Percentiles rank a stretch among this genome's conserved stretches.
Conservation (phyloP, 352 stramenopile species). For the Globisporangium radiosum region DNA sequence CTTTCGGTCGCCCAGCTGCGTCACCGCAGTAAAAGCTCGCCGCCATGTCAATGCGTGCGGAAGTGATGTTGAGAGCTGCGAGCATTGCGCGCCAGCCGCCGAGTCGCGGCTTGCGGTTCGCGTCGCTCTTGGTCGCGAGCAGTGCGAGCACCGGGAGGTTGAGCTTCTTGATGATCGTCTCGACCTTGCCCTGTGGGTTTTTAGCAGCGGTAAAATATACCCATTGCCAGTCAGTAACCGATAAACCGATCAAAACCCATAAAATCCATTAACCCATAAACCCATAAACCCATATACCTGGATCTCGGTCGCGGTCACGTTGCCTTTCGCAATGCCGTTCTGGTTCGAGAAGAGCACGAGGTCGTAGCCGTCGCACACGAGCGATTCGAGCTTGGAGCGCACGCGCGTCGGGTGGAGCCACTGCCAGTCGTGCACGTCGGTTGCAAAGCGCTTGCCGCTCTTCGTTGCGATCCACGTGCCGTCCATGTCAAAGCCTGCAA, state of each 20-base stretch:
- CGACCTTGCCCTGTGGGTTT: constrained; percentile 44
- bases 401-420: constrained; percentile 61
- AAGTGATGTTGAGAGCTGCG: constrained; percentile 18
- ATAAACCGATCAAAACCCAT: background rate
- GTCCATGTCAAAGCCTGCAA: constrained; percentile 81
- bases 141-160: constrained; percentile 64
- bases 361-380: constrained; percentile 39
- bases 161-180: constrained; percentile 53
- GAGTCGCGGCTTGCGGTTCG: constrained; percentile 72
- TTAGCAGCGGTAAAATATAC: background rate
- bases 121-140: constrained; percentile 63
- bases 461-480: constrained; percentile 80
- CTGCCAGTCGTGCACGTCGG: constrained; percentile 67
- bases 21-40: constrained; percentile 81
- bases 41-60: constrained; percentile 28
- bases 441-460: constrained; percentile 76
- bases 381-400: constrained; percentile 34
- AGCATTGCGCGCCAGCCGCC: constrained; percentile 62
- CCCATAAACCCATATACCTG: constrained; percentile 26
- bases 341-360: constrained; percentile 83
- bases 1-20: constrained; percentile 69
- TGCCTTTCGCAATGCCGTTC: constrained; percentile 76
- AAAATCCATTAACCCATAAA: background rate
- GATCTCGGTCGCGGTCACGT: constrained; percentile 46
- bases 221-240: background rate